Percentiles rank a stretch among this genome's conserved stretches.
phyloP scores from a whole-genome alignment of 1,139 yeast species.

The Nakaseomyces nivariensis region DNA sequence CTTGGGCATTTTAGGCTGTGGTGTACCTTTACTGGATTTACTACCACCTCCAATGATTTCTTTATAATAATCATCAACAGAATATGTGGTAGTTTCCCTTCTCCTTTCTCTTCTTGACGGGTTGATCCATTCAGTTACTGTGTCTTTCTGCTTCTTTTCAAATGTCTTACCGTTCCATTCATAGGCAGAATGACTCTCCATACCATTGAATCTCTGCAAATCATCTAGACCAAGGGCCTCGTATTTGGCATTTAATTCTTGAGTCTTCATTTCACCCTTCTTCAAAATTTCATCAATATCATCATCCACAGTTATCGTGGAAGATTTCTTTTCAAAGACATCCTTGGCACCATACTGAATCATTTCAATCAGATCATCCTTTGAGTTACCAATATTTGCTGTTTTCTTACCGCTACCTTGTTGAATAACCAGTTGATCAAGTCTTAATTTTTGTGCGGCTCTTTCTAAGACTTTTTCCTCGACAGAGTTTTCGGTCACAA shows the following conservation, averaged over 20 bases:
- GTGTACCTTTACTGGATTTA: conserved; percentile 31
- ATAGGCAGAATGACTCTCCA: conserved; percentile 74
- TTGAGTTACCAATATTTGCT: conserved; percentile 39
- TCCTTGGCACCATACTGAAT: conserved; percentile 72
- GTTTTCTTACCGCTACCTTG: conserved; percentile 43
- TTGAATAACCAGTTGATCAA: conserved; percentile 74
- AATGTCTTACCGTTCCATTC: conserved; percentile 97
- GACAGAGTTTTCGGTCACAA: conserved; percentile 70
- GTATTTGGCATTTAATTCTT: conserved; percentile 52
- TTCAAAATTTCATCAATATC: conserved; percentile 54
- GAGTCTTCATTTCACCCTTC: conserved; percentile 55
- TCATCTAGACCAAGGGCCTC: conserved; percentile 64
- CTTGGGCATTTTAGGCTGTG: conserved; percentile 43
- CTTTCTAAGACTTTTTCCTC: conserved; percentile 74
- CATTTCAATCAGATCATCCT: conserved; percentile 68
- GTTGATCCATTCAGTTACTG: conserved; percentile 63
- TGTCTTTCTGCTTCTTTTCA: conserved; percentile 52
- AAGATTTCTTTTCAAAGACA: conserved; percentile 36
- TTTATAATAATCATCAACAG: conserved; percentile 79
- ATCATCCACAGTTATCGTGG: conserved; percentile 30
- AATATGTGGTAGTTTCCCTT: conserved; percentile 78
- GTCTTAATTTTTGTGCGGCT: conserved; percentile 66
- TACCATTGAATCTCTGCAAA: conserved; percentile 49
- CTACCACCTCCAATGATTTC: conserved; percentile 41
- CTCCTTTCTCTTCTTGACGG: conserved; percentile 89